A percentile compares a stretch with the other conserved stretches of the same genome.
phyloP scores from a whole-genome alignment of 2,329 filamentous ascomycete species.

The Trichophyton simii region DNA sequence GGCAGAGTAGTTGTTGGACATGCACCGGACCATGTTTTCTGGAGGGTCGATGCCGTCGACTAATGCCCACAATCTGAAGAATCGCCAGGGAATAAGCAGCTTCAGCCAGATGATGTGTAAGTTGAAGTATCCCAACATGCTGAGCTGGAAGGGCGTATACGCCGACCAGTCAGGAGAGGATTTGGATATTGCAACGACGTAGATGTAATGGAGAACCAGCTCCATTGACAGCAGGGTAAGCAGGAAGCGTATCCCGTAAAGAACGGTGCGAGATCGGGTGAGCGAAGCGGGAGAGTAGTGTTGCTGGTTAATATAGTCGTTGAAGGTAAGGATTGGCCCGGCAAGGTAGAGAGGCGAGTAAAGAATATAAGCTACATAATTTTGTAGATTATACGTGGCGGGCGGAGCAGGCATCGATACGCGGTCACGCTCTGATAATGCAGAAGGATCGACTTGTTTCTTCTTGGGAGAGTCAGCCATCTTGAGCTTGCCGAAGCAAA shows the following conservation, averaged over 20 bases:
- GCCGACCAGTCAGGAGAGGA: constrained; percentile 63
- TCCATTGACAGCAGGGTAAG: constrained; percentile 80
- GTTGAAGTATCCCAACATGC: constrained; percentile 88
- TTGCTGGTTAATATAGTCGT: constrained; percentile 85
- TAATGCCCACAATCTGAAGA: constrained; percentile 94
- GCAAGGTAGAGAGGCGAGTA: constrained; percentile 90
- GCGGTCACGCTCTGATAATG: constrained; percentile 79
- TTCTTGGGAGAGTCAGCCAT: constrained; percentile 54
- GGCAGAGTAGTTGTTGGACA: constrained; percentile 86
- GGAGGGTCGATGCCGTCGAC: constrained; percentile 85
- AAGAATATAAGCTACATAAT: constrained; percentile 78
- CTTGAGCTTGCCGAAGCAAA: constrained; percentile 4
- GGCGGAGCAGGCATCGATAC: constrained; percentile 60
- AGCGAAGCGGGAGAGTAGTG: constrained; percentile 62
- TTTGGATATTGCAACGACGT: constrained; percentile 84
- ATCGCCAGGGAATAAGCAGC: constrained; percentile 89
- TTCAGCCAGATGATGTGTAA: constrained; percentile 97
- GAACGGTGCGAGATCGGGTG: constrained; percentile 54
- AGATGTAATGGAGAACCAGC: constrained; percentile 78
- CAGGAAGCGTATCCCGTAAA: constrained; percentile 73
- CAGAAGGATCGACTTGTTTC: constrained; percentile 90
- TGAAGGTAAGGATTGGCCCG: constrained; percentile 91
- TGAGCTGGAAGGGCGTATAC: constrained; percentile 78
- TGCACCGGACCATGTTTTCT: constrained; percentile 96
- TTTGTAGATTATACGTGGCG: constrained; percentile 62